Percentiles rank a stretch among this genome's conserved stretches.
These are phyloP conservation scores for Triticum dicoccoides DNA, from an alignment of 176 grass and related monocot genomes.

Conservation along the genomic window DNA sequence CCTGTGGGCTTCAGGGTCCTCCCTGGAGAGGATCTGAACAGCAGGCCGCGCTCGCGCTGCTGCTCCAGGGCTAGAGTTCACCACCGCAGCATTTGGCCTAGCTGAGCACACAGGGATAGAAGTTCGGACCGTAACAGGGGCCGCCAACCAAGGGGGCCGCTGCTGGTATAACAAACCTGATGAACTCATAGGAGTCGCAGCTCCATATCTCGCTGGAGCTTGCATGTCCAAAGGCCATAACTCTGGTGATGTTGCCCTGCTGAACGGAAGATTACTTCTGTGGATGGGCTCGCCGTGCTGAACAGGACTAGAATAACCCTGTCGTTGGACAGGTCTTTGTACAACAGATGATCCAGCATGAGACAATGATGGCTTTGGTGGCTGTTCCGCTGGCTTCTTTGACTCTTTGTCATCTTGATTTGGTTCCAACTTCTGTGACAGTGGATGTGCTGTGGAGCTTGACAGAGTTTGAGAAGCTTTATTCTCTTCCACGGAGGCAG, in stretches of 20 bases:
- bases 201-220: slow-evolving; percentile 4
- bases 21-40: slow-evolving; percentile 8
- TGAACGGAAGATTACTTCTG: slow-evolving; percentile 23
- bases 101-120: slow-evolving; percentile 57
- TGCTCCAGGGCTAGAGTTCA: slow-evolving; percentile 1
- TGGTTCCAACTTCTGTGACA: background rate
- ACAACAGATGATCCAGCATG: slow-evolving; percentile 17
- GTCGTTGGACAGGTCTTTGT: background rate
- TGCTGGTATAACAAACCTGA: slow-evolving; percentile 18
- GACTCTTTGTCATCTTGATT: slow-evolving; percentile 6
- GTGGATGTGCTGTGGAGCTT: slow-evolving; percentile 2
- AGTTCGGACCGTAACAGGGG: slow-evolving; percentile 50
- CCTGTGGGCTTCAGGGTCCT: slow-evolving; percentile 2
- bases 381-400: slow-evolving; percentile 18
- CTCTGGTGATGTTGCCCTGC: background rate
- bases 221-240: background rate
- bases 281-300: background rate
- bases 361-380: background rate
- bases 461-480: background rate
- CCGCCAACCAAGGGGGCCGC: slow-evolving; percentile 39
- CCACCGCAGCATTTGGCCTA: slow-evolving; percentile 22
- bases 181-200: background rate
- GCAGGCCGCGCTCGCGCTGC: slow-evolving; percentile 16
- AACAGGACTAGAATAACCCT: slow-evolving; percentile 7
- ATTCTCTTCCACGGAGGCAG: slow-evolving; percentile 14